Percentiles rank a stretch among this genome's conserved stretches.
phyloP scores from a whole-genome alignment of 805 yeast species.

The Lachancea mirantina region DNA sequence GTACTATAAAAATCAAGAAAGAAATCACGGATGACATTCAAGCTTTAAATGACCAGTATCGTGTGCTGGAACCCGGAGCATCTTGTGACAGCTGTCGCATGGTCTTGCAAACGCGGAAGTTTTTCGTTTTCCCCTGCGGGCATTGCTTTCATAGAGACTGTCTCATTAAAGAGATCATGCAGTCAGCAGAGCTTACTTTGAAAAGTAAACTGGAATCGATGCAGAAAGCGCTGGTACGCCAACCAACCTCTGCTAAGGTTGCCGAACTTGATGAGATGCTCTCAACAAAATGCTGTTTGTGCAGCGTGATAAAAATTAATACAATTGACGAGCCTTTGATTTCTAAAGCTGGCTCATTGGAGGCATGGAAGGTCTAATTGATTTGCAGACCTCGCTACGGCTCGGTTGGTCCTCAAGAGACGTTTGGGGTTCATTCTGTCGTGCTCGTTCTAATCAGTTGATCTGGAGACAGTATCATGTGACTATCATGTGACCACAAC shows the following conservation, averaged over 20 bases:
- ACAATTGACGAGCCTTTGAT: constrained; percentile 58
- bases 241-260: constrained; percentile 23
- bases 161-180: constrained; percentile 51
- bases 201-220: constrained; percentile 51
- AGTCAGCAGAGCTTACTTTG: constrained; percentile 58
- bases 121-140: constrained; percentile 79
- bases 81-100: constrained; percentile 69
- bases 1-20: constrained; percentile 54
- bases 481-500: neutral
- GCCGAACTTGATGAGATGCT: constrained; percentile 54
- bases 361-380: constrained; percentile 45
- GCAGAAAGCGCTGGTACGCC: constrained; percentile 21
- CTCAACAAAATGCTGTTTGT: constrained; percentile 61
- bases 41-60: constrained; percentile 46
- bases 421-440: too few species aligned
- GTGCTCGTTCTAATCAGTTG: too few species aligned
- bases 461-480: neutral
- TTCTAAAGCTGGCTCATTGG: constrained; percentile 35
- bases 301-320: constrained; percentile 67
- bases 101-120: constrained; percentile 63
- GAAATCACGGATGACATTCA: constrained; percentile 55
- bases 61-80: constrained; percentile 74
- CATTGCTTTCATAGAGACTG: constrained; percentile 91
- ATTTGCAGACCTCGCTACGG: too few species aligned
- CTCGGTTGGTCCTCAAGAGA: too few species aligned